phyloP scores from a whole-genome alignment of 2,329 filamentous ascomycete genomes.

The Dactylellina haptotyla region DNA sequence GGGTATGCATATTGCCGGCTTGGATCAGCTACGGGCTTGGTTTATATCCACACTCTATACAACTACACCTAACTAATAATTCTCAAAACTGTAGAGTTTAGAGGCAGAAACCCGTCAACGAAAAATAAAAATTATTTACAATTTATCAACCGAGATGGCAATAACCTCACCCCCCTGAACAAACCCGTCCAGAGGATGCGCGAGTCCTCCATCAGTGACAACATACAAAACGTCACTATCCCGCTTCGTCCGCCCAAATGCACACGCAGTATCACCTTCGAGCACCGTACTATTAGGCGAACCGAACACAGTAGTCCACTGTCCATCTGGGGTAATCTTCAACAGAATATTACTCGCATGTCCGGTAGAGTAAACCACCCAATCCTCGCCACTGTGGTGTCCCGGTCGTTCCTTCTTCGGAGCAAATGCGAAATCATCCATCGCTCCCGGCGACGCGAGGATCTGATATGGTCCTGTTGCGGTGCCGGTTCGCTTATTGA shows the following conservation, averaged over 20 bases:
- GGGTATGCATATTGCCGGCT: no score
- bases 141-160: conserved; percentile 47
- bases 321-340: conserved; percentile 30
- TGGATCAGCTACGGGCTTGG: no score
- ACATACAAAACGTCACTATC: conserved; percentile 54
- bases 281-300: conserved; percentile 31
- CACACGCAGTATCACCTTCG: conserved; percentile 54
- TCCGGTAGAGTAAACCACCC: conserved; percentile 50
- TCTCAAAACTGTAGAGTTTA: no score
- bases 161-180: conserved; percentile 55
- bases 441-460: conserved; percentile 1
- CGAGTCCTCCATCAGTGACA: conserved; percentile 53
- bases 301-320: conserved; percentile 38
- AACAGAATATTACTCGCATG: conserved; percentile 40
- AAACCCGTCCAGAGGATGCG: conserved; percentile 51
- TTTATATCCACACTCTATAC: no score
- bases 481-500: neutral
- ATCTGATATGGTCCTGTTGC: conserved; percentile 12
- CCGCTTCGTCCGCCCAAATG: conserved; percentile 49
- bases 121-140: neutral
- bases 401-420: neutral
- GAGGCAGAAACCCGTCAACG: neutral
- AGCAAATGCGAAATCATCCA: conserved; percentile 20
- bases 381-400: conserved; percentile 20
- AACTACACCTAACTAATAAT: no score